A percentile compares a stretch with the other conserved stretches of the same genome.
These are phyloP conservation scores for Margaritispora aquatica DNA, from an alignment of 495 filamentous ascomycete species.

Conservation along the genomic window DNA sequence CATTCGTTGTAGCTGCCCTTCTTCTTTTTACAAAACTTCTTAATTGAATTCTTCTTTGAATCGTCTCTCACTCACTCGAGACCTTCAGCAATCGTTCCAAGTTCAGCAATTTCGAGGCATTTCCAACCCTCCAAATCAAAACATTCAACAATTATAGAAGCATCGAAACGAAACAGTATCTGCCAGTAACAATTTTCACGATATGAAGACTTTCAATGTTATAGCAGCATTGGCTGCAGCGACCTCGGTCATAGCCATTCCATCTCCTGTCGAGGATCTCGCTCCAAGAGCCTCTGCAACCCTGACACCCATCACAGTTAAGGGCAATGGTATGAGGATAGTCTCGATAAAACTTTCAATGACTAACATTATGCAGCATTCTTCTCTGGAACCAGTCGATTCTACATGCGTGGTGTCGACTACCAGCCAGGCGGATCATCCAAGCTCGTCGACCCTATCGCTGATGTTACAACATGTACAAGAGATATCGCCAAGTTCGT, in stretches of 20 bases:
- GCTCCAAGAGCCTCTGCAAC: conserved; percentile 7
- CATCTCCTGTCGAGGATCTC: conserved; percentile 47
- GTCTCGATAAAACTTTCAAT: conserved; percentile 9
- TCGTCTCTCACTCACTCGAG: conserved; percentile 32
- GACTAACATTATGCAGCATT: conserved; percentile 47
- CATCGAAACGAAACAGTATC: conserved; percentile 15
- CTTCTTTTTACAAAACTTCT: not conserved
- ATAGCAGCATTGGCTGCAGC: conserved; percentile 49
- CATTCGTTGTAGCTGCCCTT: conserved; percentile 15
- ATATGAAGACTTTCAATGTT: conserved; percentile 51
- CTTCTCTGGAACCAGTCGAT: conserved; percentile 75
- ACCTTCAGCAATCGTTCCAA: conserved; percentile 29
- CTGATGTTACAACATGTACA: conserved; percentile 61
- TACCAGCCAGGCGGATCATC: conserved; percentile 93
- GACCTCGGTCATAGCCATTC: conserved; percentile 43
- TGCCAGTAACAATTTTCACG: conserved; percentile 14
- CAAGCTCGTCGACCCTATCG: conserved; percentile 69
- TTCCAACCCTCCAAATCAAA: conserved; percentile 7
- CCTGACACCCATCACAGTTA: conserved; percentile 47
- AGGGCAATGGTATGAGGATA: conserved; percentile 38
- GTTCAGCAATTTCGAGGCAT: conserved; percentile 19
- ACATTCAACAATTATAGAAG: too few relatives aligned
- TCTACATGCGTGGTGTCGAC: conserved; percentile 93
- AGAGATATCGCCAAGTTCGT: conserved; percentile 83
- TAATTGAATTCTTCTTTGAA: conserved; percentile 23